These are phyloP conservation scores for Colletotrichum paranaense DNA, from an alignment of 2,329 filamentous ascomycete species.

Conservation along the genomic window DNA sequence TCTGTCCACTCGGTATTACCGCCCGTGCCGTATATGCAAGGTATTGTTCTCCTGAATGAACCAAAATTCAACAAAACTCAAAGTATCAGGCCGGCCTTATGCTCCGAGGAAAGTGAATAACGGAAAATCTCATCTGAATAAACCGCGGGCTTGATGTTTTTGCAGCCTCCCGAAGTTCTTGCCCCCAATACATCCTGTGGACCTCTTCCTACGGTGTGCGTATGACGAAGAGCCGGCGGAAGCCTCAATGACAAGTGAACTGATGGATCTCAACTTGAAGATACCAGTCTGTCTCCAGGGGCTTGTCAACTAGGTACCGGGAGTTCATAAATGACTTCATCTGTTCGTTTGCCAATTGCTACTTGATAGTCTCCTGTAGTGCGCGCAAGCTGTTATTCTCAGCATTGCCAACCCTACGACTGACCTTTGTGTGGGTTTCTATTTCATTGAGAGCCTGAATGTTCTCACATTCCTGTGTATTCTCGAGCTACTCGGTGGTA, in stretches of 20 bases:
- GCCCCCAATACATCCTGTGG: constrained; percentile 49
- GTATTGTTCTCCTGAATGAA: not conserved
- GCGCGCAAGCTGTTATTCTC: not conserved
- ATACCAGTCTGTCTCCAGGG: constrained; percentile 45
- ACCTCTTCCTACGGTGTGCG: constrained; percentile 50
- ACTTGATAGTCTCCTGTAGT: too few relatives aligned
- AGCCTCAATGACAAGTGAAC: constrained; percentile 48
- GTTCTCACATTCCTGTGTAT: constrained; percentile 47
- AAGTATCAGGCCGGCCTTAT: constrained; percentile 21
- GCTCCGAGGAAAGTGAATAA: constrained; percentile 55
- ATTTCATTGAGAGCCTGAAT: constrained; percentile 44
- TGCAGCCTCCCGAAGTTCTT: constrained; percentile 46
- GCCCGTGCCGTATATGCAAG: too few relatives aligned
- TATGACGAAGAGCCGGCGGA: constrained; percentile 45
- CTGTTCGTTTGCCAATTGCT: constrained; percentile 17
- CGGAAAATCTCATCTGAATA: constrained; percentile 52
- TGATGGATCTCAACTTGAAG: constrained; percentile 49
- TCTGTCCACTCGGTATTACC: not conserved
- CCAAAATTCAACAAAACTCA: not conserved
- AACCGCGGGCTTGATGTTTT: constrained; percentile 47
- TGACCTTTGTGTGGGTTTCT: constrained; percentile 38
- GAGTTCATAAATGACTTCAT: constrained; percentile 41
- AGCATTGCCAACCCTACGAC: too few relatives aligned
- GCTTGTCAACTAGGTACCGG: constrained; percentile 41
- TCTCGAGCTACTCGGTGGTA: constrained; percentile 44